These are phyloP conservation scores for Aspergillus neotritici DNA, from an alignment of 2,329 filamentous ascomycete species.

Conservation along the genomic window DNA sequence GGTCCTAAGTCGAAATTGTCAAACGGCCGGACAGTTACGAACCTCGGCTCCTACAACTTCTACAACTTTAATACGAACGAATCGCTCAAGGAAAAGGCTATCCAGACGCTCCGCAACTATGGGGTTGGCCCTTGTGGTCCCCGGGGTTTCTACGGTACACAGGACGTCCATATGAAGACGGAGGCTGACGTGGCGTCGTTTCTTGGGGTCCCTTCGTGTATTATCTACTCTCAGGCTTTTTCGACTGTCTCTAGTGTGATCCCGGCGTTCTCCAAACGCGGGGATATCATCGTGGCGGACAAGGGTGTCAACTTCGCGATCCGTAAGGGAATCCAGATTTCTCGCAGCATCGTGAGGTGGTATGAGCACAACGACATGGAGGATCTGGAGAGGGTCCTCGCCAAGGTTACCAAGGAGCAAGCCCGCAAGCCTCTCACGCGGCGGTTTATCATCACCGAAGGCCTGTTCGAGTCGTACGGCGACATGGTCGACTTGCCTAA, in stretches of 20 bases:
- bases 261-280: slow-evolving; percentile 92
- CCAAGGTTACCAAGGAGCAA: slow-evolving; percentile 82
- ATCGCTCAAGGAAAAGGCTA: slow-evolving; percentile 86
- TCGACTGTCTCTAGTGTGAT: slow-evolving; percentile 97
- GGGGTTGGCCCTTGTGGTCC: slow-evolving; percentile 95
- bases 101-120: slow-evolving; percentile 88
- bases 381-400: slow-evolving; percentile 79
- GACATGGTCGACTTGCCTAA: slow-evolving; percentile 80
- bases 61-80: slow-evolving; percentile 97
- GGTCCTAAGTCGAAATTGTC: slow-evolving; percentile 84
- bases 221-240: slow-evolving; percentile 94
- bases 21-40: slow-evolving; percentile 84
- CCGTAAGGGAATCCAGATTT: slow-evolving; percentile 89
- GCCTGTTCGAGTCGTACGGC: slow-evolving; percentile 83
- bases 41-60: slow-evolving; percentile 93
- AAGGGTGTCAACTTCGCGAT: slow-evolving; percentile 90
- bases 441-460: slow-evolving; percentile 93
- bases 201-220: slow-evolving; percentile 79
- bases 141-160: slow-evolving; percentile 95
- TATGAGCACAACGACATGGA: slow-evolving; percentile 96
- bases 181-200: slow-evolving; percentile 90
- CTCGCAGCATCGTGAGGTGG: slow-evolving; percentile 84
- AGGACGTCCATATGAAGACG: slow-evolving; percentile 96
- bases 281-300: slow-evolving; percentile 95
- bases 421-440: slow-evolving; percentile 81